Conservation (phyloP, 371 early-diverging fungal species). For the Apophysomyces trapeziformis region DNA sequence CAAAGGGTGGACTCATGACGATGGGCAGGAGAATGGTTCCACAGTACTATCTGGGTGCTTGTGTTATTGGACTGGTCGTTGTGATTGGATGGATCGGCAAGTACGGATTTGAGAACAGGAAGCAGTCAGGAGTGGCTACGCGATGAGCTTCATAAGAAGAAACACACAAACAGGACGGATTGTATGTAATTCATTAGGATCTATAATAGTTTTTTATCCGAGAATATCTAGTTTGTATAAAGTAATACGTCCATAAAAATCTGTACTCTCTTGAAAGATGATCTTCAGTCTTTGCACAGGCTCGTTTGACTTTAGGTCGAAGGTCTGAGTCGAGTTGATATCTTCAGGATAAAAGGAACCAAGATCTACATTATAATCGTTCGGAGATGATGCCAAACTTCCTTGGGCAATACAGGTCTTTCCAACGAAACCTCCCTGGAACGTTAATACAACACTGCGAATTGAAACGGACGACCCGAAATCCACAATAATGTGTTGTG, state of each 20-base stretch:
- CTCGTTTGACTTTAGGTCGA: conserved; percentile 18
- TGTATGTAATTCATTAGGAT: too few species aligned
- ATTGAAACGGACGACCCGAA: conserved; percentile 61
- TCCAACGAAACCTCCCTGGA: conserved; percentile 95
- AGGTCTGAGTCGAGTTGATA: conserved; percentile 44
- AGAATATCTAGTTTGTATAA: conserved; percentile 79
- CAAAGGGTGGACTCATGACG: conserved; percentile 42
- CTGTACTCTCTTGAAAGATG: conserved; percentile 78
- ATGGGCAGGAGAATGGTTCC: conserved; percentile 53
- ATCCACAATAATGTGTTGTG: conserved; percentile 82
- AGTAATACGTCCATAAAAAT: conserved; percentile 90
- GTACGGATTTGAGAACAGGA: conserved; percentile 47
- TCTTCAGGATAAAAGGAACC: conserved; percentile 33
- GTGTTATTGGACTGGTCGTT: conserved; percentile 44
- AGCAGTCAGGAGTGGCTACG: conserved; percentile 38
- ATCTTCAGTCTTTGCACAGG: conserved; percentile 60
- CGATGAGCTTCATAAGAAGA: too few species aligned
- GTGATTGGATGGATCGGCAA: conserved; percentile 53
- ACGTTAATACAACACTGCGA: conserved; percentile 64
- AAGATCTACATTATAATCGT: conserved; percentile 55
- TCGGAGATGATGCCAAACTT: conserved; percentile 31
- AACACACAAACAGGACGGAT: too few species aligned
- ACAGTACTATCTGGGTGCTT: conserved; percentile 51
- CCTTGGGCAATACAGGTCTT: conserved; percentile 63
- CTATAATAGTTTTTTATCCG: conserved; percentile 31